These are phyloP conservation scores for Lichtheimia corymbifera DNA, from an alignment of 371 early-diverging fungal species.

Conservation along the genomic window DNA sequence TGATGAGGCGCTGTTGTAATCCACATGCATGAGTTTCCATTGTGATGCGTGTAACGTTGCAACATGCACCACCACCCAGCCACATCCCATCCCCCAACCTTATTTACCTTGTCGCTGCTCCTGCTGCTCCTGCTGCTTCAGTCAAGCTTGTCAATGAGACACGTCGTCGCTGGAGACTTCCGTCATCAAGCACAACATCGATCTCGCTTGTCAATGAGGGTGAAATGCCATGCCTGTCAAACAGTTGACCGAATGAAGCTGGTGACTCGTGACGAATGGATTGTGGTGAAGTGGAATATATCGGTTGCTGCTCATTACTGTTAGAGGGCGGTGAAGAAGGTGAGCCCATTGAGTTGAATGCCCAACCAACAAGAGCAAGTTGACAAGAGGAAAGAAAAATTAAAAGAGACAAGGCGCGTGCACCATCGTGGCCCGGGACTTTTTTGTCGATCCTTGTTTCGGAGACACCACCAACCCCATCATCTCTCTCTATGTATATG, in stretches of 20 bases:
- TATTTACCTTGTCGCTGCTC: constrained; percentile 2
- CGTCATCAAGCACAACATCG: constrained; percentile 35
- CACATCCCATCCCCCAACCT: not conserved
- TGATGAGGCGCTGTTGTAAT: too few relatives aligned
- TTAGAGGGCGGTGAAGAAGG: not conserved
- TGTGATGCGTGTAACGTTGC: too few relatives aligned
- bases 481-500: too few relatives aligned
- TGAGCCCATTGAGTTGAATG: too few relatives aligned
- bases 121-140: constrained; percentile 9
- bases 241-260: constrained; percentile 4
- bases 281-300: constrained; percentile 5
- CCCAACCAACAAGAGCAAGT: too few relatives aligned
- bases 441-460: too few relatives aligned
- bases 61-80: too few relatives aligned
- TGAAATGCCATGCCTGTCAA: constrained; percentile 2
- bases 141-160: constrained; percentile 28
- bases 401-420: too few relatives aligned
- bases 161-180: constrained; percentile 24
- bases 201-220: constrained; percentile 21
- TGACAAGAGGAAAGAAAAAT: too few relatives aligned
- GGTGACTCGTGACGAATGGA: constrained; percentile 2
- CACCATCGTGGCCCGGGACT: too few relatives aligned
- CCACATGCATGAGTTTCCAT: too few relatives aligned
- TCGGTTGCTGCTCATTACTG: not conserved
- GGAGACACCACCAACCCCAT: too few relatives aligned